These are phyloP conservation scores for Plasmodium reichenowi DNA, from an alignment of 169 alveolate genomes.

Conservation along the genomic window DNA sequence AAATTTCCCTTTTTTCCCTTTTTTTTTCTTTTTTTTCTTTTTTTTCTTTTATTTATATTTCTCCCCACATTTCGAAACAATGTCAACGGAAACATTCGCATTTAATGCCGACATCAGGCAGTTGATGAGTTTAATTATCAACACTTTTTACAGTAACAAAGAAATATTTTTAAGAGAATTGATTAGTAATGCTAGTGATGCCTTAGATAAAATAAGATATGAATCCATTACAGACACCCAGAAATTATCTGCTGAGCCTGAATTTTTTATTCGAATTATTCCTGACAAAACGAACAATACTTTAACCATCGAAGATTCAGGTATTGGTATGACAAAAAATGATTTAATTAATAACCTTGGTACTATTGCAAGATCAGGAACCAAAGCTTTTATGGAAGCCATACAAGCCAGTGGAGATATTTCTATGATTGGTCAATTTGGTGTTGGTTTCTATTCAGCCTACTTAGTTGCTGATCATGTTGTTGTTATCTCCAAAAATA, in stretches of 20 bases:
- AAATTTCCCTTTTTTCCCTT: not conserved
- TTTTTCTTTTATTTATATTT: not conserved
- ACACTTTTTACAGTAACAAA: conserved; percentile 99
- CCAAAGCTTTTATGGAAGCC: conserved; percentile 99
- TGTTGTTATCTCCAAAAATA: conserved; percentile 96
- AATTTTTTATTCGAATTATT: conserved; percentile 94
- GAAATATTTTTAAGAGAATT: conserved; percentile 99
- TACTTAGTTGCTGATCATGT: conserved; percentile 99
- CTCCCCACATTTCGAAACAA: not conserved
- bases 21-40: not conserved
- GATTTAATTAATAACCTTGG: conserved; percentile 98
- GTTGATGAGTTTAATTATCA: conserved; percentile 97
- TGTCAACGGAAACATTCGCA: conserved; percentile 94
- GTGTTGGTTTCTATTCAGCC: conserved; percentile 99
- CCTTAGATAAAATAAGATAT: conserved; percentile 98
- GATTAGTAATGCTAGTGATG: conserved; percentile 99
- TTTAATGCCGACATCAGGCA: conserved; percentile 99
- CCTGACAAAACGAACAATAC: conserved; percentile 98
- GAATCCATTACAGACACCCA: conserved; percentile 97
- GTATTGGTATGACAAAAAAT: conserved; percentile 99
- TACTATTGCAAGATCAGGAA: conserved; percentile 99
- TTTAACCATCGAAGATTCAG: conserved; percentile 97
- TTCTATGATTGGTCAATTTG: conserved; percentile 99
- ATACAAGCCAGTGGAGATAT: conserved; percentile 98
- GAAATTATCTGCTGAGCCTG: conserved; percentile 93